Percentiles rank a stretch among this genome's conserved stretches.
Evolutionary conservation across 495 filamentous ascomycete species (phyloP).

Genomic region (Neurospora sp.): DNA sequence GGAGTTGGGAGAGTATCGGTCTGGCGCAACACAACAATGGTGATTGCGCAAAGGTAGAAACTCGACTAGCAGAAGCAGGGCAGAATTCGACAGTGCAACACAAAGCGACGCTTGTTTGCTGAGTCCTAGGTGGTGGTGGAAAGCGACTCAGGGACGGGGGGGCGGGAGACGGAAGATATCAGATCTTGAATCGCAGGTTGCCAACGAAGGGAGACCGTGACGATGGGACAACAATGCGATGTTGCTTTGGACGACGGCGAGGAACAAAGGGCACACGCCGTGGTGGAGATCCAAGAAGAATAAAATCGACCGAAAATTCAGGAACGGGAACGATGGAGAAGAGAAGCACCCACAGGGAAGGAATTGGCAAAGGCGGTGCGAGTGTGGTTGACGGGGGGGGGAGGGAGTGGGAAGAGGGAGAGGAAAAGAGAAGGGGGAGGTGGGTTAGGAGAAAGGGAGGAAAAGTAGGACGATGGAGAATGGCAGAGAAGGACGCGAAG

Average conservation of each 20-base stretch:
- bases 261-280: conserved; percentile 12
- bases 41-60: neutral
- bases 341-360: conserved; percentile 24
- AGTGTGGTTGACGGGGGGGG: conserved; percentile 5
- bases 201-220: conserved; percentile 1
- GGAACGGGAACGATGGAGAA: conserved; percentile 23
- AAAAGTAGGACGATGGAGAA: conserved; percentile 1
- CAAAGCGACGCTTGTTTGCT: neutral
- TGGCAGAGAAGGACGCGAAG: neutral
- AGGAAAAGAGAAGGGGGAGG: neutral
- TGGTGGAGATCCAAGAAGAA: conserved; percentile 14
- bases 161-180: neutral
- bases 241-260: conserved; percentile 4
- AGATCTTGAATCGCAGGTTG: neutral
- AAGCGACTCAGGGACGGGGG: neutral
- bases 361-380: conserved; percentile 29
- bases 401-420: conserved; percentile 5
- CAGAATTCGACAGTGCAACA: neutral
- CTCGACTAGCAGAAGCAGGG: neutral
- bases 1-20: neutral
- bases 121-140: neutral
- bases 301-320: conserved; percentile 17
- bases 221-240: neutral
- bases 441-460: conserved; percentile 1
- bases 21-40: neutral